Base-by-base conservation (phyloP, 305 asterid genomes). In the Plantago coronopus region DNA sequence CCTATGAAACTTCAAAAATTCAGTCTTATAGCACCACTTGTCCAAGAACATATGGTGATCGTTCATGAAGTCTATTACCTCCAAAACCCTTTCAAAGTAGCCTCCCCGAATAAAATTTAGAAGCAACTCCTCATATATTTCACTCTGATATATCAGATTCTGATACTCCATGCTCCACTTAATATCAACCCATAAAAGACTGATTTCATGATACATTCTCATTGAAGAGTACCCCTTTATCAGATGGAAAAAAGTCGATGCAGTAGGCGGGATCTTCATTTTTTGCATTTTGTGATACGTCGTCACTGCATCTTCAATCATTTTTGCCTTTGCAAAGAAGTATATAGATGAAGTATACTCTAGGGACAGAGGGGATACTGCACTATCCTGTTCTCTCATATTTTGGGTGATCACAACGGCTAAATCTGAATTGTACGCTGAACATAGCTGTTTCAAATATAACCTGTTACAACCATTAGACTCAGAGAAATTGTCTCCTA, bases 31-130 rank as follows among this genome's bases (percentile, higher is more conserved):
- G 65, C 82, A 56, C 90, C 88, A 78, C 76, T 83, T 88, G 67
- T 91, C 97, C 78, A 86, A 21, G 58, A 68, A 91, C 93, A 91
- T 76, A 23, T 61, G 59, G 42, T 66, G 76, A 74, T 79, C 78
- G 78, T 63, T 76, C 95, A 86, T 91, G 46, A 81, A 62, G 60
- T 73, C 68, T 60, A 81, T 70, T 16, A 84, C 77, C 76, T 91
- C 96, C 95, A 88, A 73, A 58, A 78, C 87, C 80, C 91, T 86
- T 71, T 86, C 91, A 62, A 91, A 91, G 65, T 88, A 91, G 45
- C 97, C 98, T 29, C 95, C 98, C 46, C 85, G 74, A 48, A 91
- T 70, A 66, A 91, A 86, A 84, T 65, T 81, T 74, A 81, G 42
- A 56, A 91, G 59, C 66, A 91, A 51, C 17, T 83, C 54, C 77